Percentiles rank a stretch among this genome's conserved stretches.
phyloP scores from a whole-genome alignment of 257 asterid species.

The Ilex asprella region DNA sequence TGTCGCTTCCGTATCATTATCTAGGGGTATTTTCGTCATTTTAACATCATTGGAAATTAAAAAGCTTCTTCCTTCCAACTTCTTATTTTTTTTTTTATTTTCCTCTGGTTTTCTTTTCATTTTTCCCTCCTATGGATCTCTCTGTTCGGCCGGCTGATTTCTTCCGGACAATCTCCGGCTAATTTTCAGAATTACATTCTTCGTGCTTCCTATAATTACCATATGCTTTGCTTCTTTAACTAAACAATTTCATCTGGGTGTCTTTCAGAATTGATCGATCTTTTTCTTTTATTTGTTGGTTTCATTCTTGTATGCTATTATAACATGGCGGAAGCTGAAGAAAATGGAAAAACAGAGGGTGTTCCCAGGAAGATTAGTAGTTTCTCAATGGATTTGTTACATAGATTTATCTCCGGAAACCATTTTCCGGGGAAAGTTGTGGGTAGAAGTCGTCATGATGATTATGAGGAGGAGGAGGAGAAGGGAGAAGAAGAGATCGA shows the following conservation, averaged over 20 bases:
- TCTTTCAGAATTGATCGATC: background rate
- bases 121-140: background rate
- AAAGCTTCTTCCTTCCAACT: background rate
- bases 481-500: conserved; percentile 38
- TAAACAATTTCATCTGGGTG: background rate
- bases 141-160: background rate
- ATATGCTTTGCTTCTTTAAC: background rate
- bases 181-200: background rate
- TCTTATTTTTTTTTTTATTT: background rate
- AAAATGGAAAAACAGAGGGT: conserved; percentile 11
- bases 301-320: background rate
- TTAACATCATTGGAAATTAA: background rate
- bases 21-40: conserved; percentile 34
- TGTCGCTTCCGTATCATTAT: conserved; percentile 35
- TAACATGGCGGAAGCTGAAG: conserved; percentile 33
- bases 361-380: conserved; percentile 18
- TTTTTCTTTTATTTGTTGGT: background rate
- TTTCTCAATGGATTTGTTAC: conserved; percentile 33
- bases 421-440: background rate
- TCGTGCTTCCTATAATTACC: background rate
- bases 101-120: background rate
- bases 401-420: conserved; percentile 13
- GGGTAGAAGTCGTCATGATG: background rate
- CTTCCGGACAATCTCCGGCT: background rate
- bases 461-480: conserved; percentile 3